Percentiles rank a stretch among this genome's conserved stretches.
Conservation (phyloP, 179 eudicot species). For the Gypsophila paniculata region DNA sequence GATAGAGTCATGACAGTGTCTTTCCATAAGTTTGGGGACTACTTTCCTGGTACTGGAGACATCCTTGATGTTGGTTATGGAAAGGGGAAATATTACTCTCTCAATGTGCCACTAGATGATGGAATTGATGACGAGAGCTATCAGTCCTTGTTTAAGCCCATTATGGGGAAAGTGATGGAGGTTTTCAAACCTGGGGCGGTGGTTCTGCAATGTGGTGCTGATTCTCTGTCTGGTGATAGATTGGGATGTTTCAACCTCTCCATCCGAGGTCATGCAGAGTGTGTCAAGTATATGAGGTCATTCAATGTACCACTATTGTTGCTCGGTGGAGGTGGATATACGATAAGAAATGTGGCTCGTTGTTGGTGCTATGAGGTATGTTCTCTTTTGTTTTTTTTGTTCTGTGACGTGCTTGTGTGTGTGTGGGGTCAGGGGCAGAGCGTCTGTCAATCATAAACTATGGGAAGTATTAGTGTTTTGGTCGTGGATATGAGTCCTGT, state of each 20-base stretch:
- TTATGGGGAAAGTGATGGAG: constrained; percentile 80
- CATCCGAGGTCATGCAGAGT: constrained; percentile 70
- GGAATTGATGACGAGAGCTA: constrained; percentile 89
- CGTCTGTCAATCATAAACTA: neutral
- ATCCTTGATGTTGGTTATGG: constrained; percentile 65
- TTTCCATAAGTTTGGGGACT: constrained; percentile 83
- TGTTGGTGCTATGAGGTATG: constrained; percentile 90
- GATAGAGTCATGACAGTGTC: constrained; percentile 90
- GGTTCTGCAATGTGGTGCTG: constrained; percentile 83
- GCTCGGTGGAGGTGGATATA: constrained; percentile 76
- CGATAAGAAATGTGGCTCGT: constrained; percentile 81
- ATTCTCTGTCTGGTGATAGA: constrained; percentile 75
- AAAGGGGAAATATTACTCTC: constrained; percentile 72
- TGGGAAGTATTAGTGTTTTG: neutral
- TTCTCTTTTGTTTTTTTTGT: constrained; percentile 18
- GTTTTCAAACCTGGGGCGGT: constrained; percentile 75
- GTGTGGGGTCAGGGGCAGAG: neutral
- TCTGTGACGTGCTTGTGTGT: neutral
- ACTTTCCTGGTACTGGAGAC: constrained; percentile 88
- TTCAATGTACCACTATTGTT: constrained; percentile 67
- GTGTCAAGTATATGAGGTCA: constrained; percentile 72
- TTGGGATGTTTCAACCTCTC: constrained; percentile 83
- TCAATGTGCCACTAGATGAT: constrained; percentile 80
- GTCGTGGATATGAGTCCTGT: neutral
- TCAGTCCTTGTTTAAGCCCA: constrained; percentile 67